Conservation (phyloP, 1,139 yeast genomes). For the Magnusiomyces ingens region DNA sequence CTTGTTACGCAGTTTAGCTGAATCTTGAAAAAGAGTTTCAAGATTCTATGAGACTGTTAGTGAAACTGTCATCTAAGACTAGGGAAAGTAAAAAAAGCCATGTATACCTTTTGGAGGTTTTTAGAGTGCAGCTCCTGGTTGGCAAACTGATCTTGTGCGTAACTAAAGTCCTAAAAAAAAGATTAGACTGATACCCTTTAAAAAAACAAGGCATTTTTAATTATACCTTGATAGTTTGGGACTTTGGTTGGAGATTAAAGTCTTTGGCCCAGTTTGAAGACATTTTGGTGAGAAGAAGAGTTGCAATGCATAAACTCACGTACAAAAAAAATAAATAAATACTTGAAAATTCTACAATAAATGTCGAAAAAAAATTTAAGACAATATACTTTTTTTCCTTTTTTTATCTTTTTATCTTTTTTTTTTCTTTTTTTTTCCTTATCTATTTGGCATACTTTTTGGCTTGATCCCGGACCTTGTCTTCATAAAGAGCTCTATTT, state of each 20-base stretch:
- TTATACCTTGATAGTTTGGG: background rate
- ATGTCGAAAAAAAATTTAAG: background rate
- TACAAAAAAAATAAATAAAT: background rate
- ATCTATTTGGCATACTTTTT: constrained; percentile 49
- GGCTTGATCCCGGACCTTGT: constrained; percentile 77
- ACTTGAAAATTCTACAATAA: too few species aligned
- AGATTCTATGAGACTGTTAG: background rate
- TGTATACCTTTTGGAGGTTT: too few species aligned
- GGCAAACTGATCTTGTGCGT: background rate
- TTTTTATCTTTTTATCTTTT: background rate
- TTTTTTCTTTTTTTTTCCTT: background rate
- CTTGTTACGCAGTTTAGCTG: background rate
- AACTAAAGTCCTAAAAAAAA: background rate
- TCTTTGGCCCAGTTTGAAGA: constrained; percentile 3
- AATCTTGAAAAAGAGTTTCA: background rate
- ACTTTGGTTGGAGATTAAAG: background rate
- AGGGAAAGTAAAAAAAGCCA: too few species aligned
- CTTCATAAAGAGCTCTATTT: constrained; percentile 61
- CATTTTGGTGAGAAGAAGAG: background rate
- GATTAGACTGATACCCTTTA: background rate
- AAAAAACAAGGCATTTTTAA: background rate
- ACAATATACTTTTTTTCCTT: background rate
- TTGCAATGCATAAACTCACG: background rate
- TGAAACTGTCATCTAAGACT: too few species aligned
- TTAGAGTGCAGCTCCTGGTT: constrained; percentile 2